Evolutionary conservation across 2,329 filamentous ascomycete genomes (phyloP).

Genomic region (Chaetomium sp.): DNA sequence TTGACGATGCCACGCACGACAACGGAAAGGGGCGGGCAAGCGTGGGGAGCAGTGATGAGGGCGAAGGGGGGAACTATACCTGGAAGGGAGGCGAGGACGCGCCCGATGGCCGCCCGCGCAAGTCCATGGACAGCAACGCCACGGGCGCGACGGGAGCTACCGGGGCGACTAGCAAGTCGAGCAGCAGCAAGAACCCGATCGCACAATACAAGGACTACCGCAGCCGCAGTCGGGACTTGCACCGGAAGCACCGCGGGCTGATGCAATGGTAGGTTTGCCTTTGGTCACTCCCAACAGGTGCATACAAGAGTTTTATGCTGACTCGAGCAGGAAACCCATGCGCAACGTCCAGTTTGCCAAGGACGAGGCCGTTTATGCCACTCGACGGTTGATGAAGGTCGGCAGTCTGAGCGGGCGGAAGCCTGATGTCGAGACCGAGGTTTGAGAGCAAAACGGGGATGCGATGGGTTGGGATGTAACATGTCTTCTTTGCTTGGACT

Average conservation of each 20-base stretch:
- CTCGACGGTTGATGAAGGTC: slow-evolving; percentile 74
- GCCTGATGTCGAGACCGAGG: slow-evolving; percentile 84
- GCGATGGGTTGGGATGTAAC: neutral
- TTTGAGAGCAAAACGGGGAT: slow-evolving; percentile 40
- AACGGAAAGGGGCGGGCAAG: slow-evolving; percentile 5
- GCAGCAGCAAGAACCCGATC: slow-evolving; percentile 54
- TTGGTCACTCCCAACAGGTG: neutral
- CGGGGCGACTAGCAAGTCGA: slow-evolving; percentile 23
- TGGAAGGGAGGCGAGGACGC: slow-evolving; percentile 2
- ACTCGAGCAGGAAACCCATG: slow-evolving; percentile 62
- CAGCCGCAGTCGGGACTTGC: slow-evolving; percentile 70
- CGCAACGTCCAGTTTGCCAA: slow-evolving; percentile 85
- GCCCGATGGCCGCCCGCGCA: slow-evolving; percentile 31
- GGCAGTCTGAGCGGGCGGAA: slow-evolving; percentile 78
- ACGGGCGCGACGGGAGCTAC: slow-evolving; percentile 39
- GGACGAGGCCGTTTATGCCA: slow-evolving; percentile 78
- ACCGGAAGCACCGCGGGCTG: slow-evolving; percentile 82
- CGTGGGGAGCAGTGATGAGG: slow-evolving; percentile 11
- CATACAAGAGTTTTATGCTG: neutral
- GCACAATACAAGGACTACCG: slow-evolving; percentile 65
- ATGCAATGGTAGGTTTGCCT: slow-evolving; percentile 74
- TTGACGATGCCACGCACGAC: slow-evolving; percentile 29
- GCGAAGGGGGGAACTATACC: slow-evolving; percentile 20
- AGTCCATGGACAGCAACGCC: slow-evolving; percentile 47
- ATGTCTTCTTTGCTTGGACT: slow-evolving; percentile 4